Base-by-base conservation (phyloP, 139 green algal species). In the Nannochloris sp. region DNA sequence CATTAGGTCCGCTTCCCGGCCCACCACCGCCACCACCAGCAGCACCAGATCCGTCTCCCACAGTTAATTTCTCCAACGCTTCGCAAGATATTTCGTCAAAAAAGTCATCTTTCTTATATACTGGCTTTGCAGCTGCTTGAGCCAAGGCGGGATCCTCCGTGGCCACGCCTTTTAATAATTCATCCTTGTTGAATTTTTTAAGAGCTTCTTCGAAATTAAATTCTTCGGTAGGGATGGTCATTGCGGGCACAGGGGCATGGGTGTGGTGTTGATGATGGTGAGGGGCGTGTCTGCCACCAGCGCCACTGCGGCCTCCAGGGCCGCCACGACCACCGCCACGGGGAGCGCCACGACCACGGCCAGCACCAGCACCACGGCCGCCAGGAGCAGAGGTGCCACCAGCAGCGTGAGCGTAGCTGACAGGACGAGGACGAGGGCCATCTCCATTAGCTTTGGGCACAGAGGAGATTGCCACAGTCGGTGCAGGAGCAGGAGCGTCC, bases 31-130 rank as follows among this genome's bases (percentile, higher is more conserved):
- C 57, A 24, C 36, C 33, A 71, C 2, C 32, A 46, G 24, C 38
- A 29, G 56, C 14, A 64, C 51, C 35, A 65, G 24, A 30, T 45
- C 37, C 23, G 61, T 31, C 42, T 47, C 14, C 19, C 13, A 13
- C 19, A n/a, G 35, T 19, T 48, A 82, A 35, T 36, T 78, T 78
- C 53, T 90, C 84, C 23, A 91, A 72, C 4, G 87, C 81, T 27
- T 95, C 89, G 47, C 85, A 89, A 29, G 78, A 88, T 36, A 95
- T 80, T n/a, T 72, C 67, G 65, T 95, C 89, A 60, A 95, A 95
- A 61, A 95, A 95, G 64, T 95, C 89, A 61, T 95, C 89, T 72
- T 86, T 77, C 27, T 78, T 75, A 37, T 85, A 79, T 6, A 33
- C 25, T 12, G 56, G 10, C 38, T 72, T 37, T 23, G 32, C 29